Conservation (phyloP, 177 flowering plant genomes). For the Vitis hybrid region DNA sequence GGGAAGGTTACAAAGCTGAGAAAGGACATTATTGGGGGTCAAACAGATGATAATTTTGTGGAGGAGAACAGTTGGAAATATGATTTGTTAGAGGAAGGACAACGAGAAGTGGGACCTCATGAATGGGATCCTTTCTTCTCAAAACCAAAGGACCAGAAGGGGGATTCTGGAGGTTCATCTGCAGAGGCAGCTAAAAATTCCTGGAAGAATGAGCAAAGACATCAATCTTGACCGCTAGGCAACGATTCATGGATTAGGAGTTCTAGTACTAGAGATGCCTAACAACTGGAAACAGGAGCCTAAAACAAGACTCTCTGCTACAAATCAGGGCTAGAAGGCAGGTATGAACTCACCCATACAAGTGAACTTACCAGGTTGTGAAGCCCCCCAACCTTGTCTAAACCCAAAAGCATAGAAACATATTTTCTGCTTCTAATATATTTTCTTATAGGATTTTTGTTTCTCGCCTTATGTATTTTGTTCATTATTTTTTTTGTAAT, state of each 20-base stretch:
- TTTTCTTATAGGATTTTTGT: neutral
- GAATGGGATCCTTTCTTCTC: slow-evolving; percentile 98
- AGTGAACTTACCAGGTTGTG: slow-evolving; percentile 10
- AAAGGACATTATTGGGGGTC: slow-evolving; percentile 72
- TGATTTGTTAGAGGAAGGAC: slow-evolving; percentile 77
- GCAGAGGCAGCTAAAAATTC: slow-evolving; percentile 75
- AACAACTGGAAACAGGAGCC: slow-evolving; percentile 12
- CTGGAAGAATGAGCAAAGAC: slow-evolving; percentile 78
- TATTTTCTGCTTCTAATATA: slow-evolving; percentile 11
- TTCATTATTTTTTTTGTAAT: slow-evolving; percentile 21
- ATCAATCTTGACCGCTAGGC: slow-evolving; percentile 32
- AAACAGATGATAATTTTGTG: slow-evolving; percentile 58
- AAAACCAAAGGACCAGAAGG: slow-evolving; percentile 64
- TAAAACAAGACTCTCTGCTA: slow-evolving; percentile 8
- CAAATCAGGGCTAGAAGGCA: slow-evolving; percentile 1
- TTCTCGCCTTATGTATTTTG: slow-evolving; percentile 11
- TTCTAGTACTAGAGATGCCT: slow-evolving; percentile 9
- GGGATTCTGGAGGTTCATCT: slow-evolving; percentile 45
- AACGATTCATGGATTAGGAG: slow-evolving; percentile 9
- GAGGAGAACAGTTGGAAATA: slow-evolving; percentile 97
- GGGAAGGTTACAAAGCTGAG: slow-evolving; percentile 78
- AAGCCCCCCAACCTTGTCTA: slow-evolving; percentile 17
- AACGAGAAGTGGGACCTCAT: slow-evolving; percentile 70
- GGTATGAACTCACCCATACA: slow-evolving; percentile 1
- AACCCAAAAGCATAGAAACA: slow-evolving; percentile 10